Evolutionary conservation across 148 eudicot genomes (phyloP).

Genomic region (Chenopodium berlandieri): DNA sequence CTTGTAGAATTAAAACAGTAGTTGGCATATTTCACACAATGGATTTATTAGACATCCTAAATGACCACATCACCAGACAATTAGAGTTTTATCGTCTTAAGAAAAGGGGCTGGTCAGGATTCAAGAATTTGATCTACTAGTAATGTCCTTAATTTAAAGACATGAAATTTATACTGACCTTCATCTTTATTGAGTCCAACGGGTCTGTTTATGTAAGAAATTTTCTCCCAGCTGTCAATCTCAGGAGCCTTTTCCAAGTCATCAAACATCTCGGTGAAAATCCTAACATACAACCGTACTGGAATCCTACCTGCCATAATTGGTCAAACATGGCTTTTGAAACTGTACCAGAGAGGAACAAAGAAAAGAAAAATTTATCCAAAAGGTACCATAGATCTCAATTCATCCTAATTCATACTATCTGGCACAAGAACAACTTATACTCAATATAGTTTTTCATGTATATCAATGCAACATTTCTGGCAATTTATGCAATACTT

Average conservation of each 20-base stretch:
- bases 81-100: not conserved
- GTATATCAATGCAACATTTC: too few relatives aligned
- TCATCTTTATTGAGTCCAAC: conserved; percentile 56
- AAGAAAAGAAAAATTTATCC: too few relatives aligned
- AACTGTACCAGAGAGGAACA: not conserved
- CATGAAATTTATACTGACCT: conserved; percentile 37
- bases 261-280: conserved; percentile 48
- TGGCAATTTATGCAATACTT: too few relatives aligned
- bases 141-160: not conserved
- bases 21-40: not conserved
- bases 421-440: too few relatives aligned
- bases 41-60: not conserved
- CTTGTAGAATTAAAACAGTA: not conserved
- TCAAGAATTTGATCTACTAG: not conserved
- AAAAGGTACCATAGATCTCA: too few relatives aligned
- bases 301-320: conserved; percentile 73
- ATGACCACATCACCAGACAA: not conserved
- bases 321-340: conserved; percentile 1
- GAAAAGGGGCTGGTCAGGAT: not conserved
- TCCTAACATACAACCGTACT: conserved; percentile 74
- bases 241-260: conserved; percentile 70
- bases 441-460: too few relatives aligned
- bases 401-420: too few relatives aligned
- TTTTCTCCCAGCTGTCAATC: conserved; percentile 78
- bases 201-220: conserved; percentile 82